Evolutionary conservation across 1,284 basidiomycete species (phyloP).

Genomic region (Pascua guehoae): DNA sequence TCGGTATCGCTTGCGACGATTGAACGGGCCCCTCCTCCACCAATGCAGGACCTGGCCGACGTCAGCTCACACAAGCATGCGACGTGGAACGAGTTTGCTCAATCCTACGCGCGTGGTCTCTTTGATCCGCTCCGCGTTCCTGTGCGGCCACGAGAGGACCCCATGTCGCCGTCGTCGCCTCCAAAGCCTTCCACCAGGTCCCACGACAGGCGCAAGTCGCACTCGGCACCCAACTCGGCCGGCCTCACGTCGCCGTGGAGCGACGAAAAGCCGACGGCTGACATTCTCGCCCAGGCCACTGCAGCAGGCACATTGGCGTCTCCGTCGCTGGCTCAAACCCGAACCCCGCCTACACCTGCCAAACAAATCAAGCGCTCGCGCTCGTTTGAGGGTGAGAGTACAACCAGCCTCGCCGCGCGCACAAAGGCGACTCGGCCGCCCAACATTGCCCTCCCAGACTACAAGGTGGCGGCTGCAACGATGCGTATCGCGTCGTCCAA

Average conservation of each 20-base stretch:
- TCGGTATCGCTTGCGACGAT: too few relatives aligned
- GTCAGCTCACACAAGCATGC: not conserved
- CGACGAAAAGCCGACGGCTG: not conserved
- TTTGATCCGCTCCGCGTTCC: slow-evolving; percentile 78
- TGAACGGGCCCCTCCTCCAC: too few relatives aligned
- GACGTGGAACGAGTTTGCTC: slow-evolving; percentile 67
- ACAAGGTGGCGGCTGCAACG: slow-evolving; percentile 65
- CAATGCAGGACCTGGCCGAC: not conserved
- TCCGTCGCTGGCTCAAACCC: too few relatives aligned
- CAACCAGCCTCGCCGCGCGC: slow-evolving; percentile 48
- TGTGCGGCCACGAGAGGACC: slow-evolving; percentile 41
- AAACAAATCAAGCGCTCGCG: too few relatives aligned
- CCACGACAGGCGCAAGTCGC: not conserved
- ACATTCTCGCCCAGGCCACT: too few relatives aligned
- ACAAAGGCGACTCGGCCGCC: slow-evolving; percentile 15
- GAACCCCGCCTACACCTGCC: too few relatives aligned
- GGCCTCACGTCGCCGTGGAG: not conserved
- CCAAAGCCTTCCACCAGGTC: too few relatives aligned
- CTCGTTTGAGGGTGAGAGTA: too few relatives aligned
- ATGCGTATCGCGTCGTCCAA: slow-evolving; percentile 66
- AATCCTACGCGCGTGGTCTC: slow-evolving; percentile 67
- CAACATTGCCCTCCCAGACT: slow-evolving; percentile 31
- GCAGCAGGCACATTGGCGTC: too few relatives aligned
- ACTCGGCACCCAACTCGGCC: slow-evolving; percentile 9
- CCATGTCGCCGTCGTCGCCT: too few relatives aligned